Evolutionary conservation across 352 stramenopile species (phyloP).

Genomic region (Hyaloperonospora arabidopsidis): DNA sequence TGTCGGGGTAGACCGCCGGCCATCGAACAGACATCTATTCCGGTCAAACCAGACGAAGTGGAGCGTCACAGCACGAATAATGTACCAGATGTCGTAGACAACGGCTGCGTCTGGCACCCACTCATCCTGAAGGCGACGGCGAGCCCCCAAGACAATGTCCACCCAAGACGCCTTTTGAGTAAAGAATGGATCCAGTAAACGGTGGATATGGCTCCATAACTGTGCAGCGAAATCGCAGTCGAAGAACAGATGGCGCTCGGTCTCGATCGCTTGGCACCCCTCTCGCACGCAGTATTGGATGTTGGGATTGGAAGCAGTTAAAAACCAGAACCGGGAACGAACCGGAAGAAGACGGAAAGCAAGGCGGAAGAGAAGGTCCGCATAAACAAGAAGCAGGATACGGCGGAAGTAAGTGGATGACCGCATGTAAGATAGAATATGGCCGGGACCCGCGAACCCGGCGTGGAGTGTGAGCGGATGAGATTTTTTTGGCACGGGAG

Average conservation of each 20-base stretch:
- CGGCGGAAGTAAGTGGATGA: too few relatives aligned
- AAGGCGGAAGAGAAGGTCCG: slow-evolving; percentile 4
- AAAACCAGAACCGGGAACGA: slow-evolving; percentile 3
- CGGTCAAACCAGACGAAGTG: not conserved
- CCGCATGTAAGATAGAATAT: too few relatives aligned
- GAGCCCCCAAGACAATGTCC: not conserved
- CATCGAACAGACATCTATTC: not conserved
- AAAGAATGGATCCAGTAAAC: not conserved
- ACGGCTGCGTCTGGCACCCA: not conserved
- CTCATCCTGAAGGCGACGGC: not conserved
- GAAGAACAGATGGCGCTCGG: slow-evolving; percentile 8
- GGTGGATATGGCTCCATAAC: not conserved
- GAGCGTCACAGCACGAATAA: not conserved
- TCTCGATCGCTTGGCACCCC: not conserved
- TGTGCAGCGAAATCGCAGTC: slow-evolving; percentile 5
- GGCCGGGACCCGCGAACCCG: too few relatives aligned
- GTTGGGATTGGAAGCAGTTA: not conserved
- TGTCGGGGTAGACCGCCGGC: not conserved
- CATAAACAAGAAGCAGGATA: not conserved
- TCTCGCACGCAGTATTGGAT: not conserved
- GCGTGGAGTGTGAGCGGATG: too few relatives aligned
- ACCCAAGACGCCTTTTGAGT: not conserved
- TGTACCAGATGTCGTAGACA: not conserved
- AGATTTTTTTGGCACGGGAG: too few relatives aligned
- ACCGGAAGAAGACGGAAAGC: slow-evolving; percentile 9